Conservation (phyloP, 2,329 filamentous ascomycete genomes). For the Paracorniculantispora psalliotae region DNA sequence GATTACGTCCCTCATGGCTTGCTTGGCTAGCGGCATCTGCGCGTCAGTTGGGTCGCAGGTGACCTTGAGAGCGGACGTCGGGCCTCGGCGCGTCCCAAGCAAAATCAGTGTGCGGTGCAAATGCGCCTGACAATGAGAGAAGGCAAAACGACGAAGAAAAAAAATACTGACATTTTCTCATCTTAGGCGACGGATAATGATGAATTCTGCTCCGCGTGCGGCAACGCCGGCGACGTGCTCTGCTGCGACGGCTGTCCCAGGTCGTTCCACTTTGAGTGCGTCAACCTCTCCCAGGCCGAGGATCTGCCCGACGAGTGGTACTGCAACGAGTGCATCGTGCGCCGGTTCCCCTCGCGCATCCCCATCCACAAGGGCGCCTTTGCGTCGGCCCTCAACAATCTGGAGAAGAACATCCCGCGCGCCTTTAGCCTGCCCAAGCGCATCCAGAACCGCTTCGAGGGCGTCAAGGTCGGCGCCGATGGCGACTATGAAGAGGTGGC, state of each 20-base stretch:
- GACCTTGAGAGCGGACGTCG: neutral
- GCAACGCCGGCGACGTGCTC: slow-evolving; percentile 75
- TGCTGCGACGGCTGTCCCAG: slow-evolving; percentile 91
- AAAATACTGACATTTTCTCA: slow-evolving; percentile 28
- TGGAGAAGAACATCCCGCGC: slow-evolving; percentile 65
- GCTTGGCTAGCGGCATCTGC: slow-evolving; percentile 4
- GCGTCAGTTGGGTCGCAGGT: neutral
- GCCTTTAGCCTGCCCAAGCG: slow-evolving; percentile 67
- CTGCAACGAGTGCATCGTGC: slow-evolving; percentile 66
- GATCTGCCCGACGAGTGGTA: slow-evolving; percentile 74
- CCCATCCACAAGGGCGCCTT: slow-evolving; percentile 52
- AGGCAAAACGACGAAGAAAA: neutral
- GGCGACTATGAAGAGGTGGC: slow-evolving; percentile 75
- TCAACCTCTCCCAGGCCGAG: slow-evolving; percentile 71
- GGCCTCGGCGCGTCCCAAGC: neutral
- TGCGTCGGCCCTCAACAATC: slow-evolving; percentile 55
- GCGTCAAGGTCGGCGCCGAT: slow-evolving; percentile 68
- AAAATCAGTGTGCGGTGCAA: neutral
- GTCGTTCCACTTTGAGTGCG: slow-evolving; percentile 85
- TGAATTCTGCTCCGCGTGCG: slow-evolving; percentile 84
- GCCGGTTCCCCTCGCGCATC: slow-evolving; percentile 42
- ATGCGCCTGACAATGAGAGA: neutral
- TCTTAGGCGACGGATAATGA: slow-evolving; percentile 62
- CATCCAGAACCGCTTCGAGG: slow-evolving; percentile 72
- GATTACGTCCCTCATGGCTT: neutral